These are phyloP conservation scores for Fonsecaea nubica DNA, from an alignment of 2,329 filamentous ascomycete genomes.

Conservation along the genomic window DNA sequence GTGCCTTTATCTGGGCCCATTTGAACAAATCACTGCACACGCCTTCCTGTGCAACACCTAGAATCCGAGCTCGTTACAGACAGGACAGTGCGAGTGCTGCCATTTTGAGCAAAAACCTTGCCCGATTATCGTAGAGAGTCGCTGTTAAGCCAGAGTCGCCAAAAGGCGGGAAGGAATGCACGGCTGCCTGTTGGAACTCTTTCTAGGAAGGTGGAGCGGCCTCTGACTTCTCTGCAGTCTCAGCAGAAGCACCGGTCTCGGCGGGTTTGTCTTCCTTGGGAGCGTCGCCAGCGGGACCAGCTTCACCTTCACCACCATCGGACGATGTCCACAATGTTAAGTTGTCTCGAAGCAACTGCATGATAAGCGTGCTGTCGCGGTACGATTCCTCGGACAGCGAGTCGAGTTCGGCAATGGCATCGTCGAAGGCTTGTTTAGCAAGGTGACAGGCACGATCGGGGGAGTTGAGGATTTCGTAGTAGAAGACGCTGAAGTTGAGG, in stretches of 20 bases:
- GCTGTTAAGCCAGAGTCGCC: conserved; percentile 27
- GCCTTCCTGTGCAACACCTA: conserved; percentile 31
- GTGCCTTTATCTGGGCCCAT: conserved; percentile 30
- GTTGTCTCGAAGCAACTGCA: conserved; percentile 98
- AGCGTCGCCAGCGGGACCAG: conserved; percentile 59
- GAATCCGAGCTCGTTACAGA: conserved; percentile 29
- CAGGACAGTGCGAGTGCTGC: conserved; percentile 27
- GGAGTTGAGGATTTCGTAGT: conserved; percentile 99
- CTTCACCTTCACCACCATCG: conserved; percentile 80
- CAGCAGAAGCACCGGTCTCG: conserved; percentile 52
- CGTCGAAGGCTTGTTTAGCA: conserved; percentile 98
- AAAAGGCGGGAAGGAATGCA: conserved; percentile 28
- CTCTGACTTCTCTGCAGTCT: conserved; percentile 41
- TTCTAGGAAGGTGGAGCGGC: conserved; percentile 39
- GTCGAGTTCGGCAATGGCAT: conserved; percentile 98
- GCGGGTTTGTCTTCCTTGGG: conserved; percentile 68
- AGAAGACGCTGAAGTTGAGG: conserved; percentile 99
- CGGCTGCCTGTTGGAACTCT: conserved; percentile 23
- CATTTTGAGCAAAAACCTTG: conserved; percentile 30
- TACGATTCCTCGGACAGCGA: conserved; percentile 97
- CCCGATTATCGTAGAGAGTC: conserved; percentile 26
- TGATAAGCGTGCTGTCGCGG: conserved; percentile 98
- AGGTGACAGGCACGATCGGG: conserved; percentile 97
- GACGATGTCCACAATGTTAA: conserved; percentile 97
- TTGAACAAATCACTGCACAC: conserved; percentile 33